Evolutionary conservation across 1,284 basidiomycete genomes (phyloP), one percentile per base, ranked within the genome.

Genomic region (Irpex lacteus): DNA sequence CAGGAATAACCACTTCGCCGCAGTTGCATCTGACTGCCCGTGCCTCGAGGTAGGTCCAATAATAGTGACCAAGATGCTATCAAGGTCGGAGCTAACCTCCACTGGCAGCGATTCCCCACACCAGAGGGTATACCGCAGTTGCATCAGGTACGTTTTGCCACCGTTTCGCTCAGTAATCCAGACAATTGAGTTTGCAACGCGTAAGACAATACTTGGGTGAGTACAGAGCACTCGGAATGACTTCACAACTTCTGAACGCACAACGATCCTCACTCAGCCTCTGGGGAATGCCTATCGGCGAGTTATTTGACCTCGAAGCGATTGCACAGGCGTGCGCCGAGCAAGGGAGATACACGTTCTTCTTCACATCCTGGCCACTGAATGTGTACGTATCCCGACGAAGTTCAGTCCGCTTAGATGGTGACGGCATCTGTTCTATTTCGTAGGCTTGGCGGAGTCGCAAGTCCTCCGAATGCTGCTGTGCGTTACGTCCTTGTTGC

Each of bases 1-100:
- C 63, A 91, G 90, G 90, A 81, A 92, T 75, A 89, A 91, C 70
- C 90, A 92, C 72, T 91, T 92, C 72, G 86, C 89, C 0, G 89
- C 90, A 3, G 73, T 91, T 47, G 89, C 88, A 2, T 89, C 87
- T 26, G 90, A 92, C 75, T 85, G 87, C 68, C 90, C 90, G 15
- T 76, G 87, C 2, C 75, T 92, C 58, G 90, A 90, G 83, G 88
- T 87, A 26, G 11, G 18, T 53, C 21, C 2, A 9, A 13, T 53
- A 9, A 13, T 53, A 18, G 1, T 53, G 11, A 19, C 18, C 50
- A 2, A 2, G 50, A 53, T 15, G 8, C 18, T 9, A 53, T 18
- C 18, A 19, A 8, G 18, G 8, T 3, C 3, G 9, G 13, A 19
- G 4, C 8, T 8, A 4, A 44, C 5, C 40, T 44, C 21, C 50